Base-by-base conservation (phyloP, 2,329 filamentous ascomycete species). In the Diaporthe aspalathi region DNA sequence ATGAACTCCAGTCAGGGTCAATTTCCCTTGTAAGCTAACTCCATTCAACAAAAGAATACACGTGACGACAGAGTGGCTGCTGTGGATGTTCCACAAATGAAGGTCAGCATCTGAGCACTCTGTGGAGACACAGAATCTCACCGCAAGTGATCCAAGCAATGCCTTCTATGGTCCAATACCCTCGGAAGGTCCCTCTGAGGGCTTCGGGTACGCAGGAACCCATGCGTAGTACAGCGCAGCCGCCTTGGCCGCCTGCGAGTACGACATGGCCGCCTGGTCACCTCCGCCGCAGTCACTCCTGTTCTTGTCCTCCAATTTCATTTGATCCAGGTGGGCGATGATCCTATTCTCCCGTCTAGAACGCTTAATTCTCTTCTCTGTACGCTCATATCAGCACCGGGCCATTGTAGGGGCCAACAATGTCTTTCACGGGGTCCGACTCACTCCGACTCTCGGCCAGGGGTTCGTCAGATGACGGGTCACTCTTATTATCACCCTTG, bases 201-300 rank as follows among this genome's bases (percentile, higher is more conserved):
- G 43, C 60, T 32, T 35, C 3, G 8, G 2, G 6, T 65, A 65
- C n/a, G 60, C 60, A 38, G 43, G 49, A 22, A 16, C 6, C 60
- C n/a, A n/a, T n/a, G 43, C 14, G n/a, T 65, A 65, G n/a, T 65
- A 24, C 29, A 12, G 27, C n/a, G 29, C 60, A 7, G 43, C 60
- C 27, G 43, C 60, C 60, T 38, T 65, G 20, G 29, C 60, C n/a
- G 60, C 60, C 43, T 24, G 1, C 7, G 60, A 65, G n/a, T 50
- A 65, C 7, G 60, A 35, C 43, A 38, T 17, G n/a, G 6, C 1
- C 43, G 5, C 43, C 29, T 65, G 20, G 3, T 11, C 24, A 12
- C n/a, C 45, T 6, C 32, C 14, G 27, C 17, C 14, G 43, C 32
- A 27, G 27, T 12, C 43, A 22, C 8, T 27, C 60, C n/a, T 27